Percentiles rank a stretch among this genome's conserved stretches.
Conservation (phyloP, 257 asterid genomes). For the Ilex aquifolium region DNA sequence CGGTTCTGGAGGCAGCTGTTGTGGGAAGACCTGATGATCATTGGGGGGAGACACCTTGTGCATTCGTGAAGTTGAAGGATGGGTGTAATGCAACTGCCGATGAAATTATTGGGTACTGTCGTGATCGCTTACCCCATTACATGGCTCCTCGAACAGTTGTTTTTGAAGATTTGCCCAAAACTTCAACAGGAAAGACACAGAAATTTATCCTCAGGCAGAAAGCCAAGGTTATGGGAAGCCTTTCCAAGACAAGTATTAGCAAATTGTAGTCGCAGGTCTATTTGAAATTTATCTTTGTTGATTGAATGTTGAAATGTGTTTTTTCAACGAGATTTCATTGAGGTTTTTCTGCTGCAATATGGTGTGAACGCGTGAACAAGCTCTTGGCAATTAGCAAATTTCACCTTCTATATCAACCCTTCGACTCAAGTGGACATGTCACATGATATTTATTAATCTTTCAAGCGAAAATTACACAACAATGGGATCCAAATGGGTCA, state of each 20-base stretch:
- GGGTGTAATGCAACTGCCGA: background rate
- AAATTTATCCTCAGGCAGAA: background rate
- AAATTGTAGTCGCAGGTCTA: background rate
- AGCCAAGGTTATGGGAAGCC: background rate
- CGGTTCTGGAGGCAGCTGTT: constrained; percentile 2
- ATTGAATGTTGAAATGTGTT: too few relatives aligned
- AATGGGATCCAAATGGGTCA: too few relatives aligned
- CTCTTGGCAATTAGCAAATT: too few relatives aligned
- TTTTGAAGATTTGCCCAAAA: background rate
- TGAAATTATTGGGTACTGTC: background rate
- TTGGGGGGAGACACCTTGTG: constrained; percentile 3
- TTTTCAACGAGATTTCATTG: too few relatives aligned
- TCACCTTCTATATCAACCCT: too few relatives aligned
- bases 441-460: too few relatives aligned
- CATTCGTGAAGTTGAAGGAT: constrained; percentile 1
- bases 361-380: too few relatives aligned
- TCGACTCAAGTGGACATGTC: too few relatives aligned
- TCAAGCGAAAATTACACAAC: too few relatives aligned
- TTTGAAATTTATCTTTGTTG: too few relatives aligned
- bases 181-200: constrained; percentile 5
- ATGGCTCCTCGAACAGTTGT: background rate
- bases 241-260: background rate
- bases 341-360: too few relatives aligned
- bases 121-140: background rate
- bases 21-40: constrained; percentile 2